Percentiles rank a stretch among this genome's conserved stretches.
These are phyloP conservation scores for Phytophthora pisi DNA, from an alignment of 352 stramenopile species.

Conservation along the genomic window DNA sequence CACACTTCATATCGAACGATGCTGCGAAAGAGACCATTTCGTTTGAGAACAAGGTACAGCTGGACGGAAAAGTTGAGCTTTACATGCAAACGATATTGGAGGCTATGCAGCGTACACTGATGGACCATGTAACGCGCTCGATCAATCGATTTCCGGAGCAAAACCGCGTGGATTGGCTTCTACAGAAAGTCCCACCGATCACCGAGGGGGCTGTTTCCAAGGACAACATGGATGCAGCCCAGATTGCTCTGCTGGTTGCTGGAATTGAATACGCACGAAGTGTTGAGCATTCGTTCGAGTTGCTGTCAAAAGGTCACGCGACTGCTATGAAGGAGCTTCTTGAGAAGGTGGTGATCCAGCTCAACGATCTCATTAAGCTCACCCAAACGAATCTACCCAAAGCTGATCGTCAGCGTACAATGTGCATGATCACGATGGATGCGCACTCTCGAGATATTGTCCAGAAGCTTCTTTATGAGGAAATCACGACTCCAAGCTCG, in stretches of 20 bases:
- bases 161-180: constrained; percentile 93
- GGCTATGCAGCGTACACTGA: constrained; percentile 91
- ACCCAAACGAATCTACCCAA: constrained; percentile 85
- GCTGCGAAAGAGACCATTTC: constrained; percentile 87
- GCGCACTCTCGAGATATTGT: constrained; percentile 92
- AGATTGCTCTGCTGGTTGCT: constrained; percentile 91
- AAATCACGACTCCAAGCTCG: constrained; percentile 67
- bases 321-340: constrained; percentile 87
- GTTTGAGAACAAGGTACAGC: constrained; percentile 88
- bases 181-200: constrained; percentile 64
- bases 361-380: constrained; percentile 93
- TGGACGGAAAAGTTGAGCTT: constrained; percentile 96
- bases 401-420: constrained; percentile 91
- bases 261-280: constrained; percentile 90
- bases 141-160: constrained; percentile 89
- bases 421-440: constrained; percentile 96
- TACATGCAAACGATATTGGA: constrained; percentile 95
- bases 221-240: constrained; percentile 87
- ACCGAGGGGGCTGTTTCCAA: constrained; percentile 31
- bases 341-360: constrained; percentile 88
- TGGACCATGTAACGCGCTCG: constrained; percentile 87
- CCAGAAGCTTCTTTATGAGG: constrained; percentile 89
- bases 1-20: constrained; percentile 91
- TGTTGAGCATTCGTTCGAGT: constrained; percentile 81
- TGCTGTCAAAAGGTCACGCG: constrained; percentile 71